A percentile compares a stretch with the other conserved stretches of the same genome.
Evolutionary conservation across 495 filamentous ascomycete species (phyloP).

Genomic region (Aspergillus bridgeri): DNA sequence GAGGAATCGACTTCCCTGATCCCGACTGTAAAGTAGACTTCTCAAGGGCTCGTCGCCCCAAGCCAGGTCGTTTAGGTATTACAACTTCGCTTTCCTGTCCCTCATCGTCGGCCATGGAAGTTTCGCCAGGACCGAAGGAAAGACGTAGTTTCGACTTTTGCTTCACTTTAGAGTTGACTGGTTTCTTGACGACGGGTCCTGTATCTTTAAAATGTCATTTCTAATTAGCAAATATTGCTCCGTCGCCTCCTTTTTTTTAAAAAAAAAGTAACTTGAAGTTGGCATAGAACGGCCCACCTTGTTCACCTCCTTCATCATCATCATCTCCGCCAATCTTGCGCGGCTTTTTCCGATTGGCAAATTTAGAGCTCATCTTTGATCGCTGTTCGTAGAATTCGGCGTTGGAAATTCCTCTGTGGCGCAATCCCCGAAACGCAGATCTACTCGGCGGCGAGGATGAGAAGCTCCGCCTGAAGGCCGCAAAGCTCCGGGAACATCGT

Average conservation of each 20-base stretch:
- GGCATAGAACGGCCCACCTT: constrained; percentile 26
- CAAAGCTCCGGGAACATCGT: constrained; percentile 31
- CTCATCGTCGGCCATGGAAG: constrained; percentile 50
- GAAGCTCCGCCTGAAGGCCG: neutral
- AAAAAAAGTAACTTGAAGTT: neutral
- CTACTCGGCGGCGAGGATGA: neutral
- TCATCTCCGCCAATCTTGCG: constrained; percentile 70
- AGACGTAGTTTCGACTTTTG: constrained; percentile 63
- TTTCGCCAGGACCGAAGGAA: constrained; percentile 69
- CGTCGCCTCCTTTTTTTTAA: neutral
- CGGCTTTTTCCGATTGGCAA: constrained; percentile 66
- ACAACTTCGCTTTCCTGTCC: constrained; percentile 56
- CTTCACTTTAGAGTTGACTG: constrained; percentile 52
- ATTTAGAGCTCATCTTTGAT: constrained; percentile 58
- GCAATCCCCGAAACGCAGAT: neutral
- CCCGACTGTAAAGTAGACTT: constrained; percentile 60
- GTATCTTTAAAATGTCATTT: constrained; percentile 21
- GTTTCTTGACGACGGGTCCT: constrained; percentile 42
- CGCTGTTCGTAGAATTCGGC: neutral
- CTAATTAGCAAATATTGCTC: neutral
- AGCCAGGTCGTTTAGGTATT: constrained; percentile 64
- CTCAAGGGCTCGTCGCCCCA: constrained; percentile 69
- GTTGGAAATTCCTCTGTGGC: neutral
- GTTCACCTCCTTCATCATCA: constrained; percentile 49
- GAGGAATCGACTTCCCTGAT: constrained; percentile 43